Base-by-base conservation (phyloP, 2,329 filamentous ascomycete species). In the Claviceps citrina region DNA sequence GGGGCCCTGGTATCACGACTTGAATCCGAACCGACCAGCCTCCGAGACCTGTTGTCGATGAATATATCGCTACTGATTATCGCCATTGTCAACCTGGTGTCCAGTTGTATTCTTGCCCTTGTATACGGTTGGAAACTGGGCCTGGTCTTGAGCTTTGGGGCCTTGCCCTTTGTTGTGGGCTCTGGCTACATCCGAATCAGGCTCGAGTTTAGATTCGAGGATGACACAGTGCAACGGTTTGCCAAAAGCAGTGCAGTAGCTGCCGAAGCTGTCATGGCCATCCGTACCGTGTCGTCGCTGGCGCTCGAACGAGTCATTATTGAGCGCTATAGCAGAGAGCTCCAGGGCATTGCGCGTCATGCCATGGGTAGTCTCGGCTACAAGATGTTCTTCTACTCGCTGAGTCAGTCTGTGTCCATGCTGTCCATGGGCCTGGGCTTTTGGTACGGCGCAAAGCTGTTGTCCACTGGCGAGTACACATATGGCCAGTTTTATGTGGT, bases 71-170 rank as follows among this genome's bases (percentile, higher is more conserved):
- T 73, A 1, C 60, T 74, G 9, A 41, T 67, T 15, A 60, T 68
- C 44, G 60, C 65, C 31, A 36, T 64, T 1, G 52, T 67, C 39
- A 71, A 64, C 28, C 46, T 73, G 0, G 8, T 68, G 1, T 61
- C 64, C 0, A 66, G 61, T 43, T 58, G 60, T 9, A 54, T 68
- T 7, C 51, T 74, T 1, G 63, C 63, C 3, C 54, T 74, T 7
- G 60, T 53, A 3, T 58, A 59, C 36, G 64, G 65, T 1, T 74
- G 65, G 65, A 70, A 67, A 39, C 56, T 73, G 1, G 67, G 66
- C 0, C 55, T 73, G 0, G 62, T 67, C 0, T 54, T 68, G 1
- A 52, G 64, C 0, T 59, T 69, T 28, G 66, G 62, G 8, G 64
- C 62, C 3, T 48, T 73, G 7, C 61, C 68, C 0, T 57, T 63